Evolutionary conservation across 768 basidiomycete genomes (phyloP), one percentile per base, ranked within the genome.

Genomic region (Tylopilus cervinicoccineus): DNA sequence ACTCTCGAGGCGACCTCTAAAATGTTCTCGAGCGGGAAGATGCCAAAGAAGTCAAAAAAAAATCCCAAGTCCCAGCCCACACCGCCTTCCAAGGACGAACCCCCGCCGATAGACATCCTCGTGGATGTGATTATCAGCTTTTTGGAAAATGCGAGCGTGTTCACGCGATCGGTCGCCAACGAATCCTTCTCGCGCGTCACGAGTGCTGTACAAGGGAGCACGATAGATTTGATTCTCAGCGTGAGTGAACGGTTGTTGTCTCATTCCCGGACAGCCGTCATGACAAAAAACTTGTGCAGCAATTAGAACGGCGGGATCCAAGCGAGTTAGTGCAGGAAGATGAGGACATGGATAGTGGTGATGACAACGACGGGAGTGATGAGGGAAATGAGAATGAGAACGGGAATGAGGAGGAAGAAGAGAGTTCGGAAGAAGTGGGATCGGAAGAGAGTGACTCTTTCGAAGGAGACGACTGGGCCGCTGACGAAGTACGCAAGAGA

Each of bases 121-220:
- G 83, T 94, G 28, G 93, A 97, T 62, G 77, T 78, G n/a, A 80
- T 97, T 42, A 89, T 99, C 40, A 91, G 91, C 6, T 86, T 89
- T 61, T 69, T 99, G 31, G 93, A 97, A 63, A 80, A 86, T 49
- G 83, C 85, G 3, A 87, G 84, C 5, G 79, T 83, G 33, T 94
- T 87, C 64, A 76, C 88, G 69, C 83, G 92, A 27, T 79, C 82
- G 3, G 72, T 92, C 22, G 88, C 86, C 6, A 93, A 86, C 43
- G 80, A 88, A 56, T 83, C 82, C 6, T 94, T 97, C 61, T 77
- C 81, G 13, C 72, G 87, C 42, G 69, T 95, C 22, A 83, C 88
- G 20, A 73, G 78, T 16, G 73, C 76, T 5, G 81, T 86, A 29
- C 76, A 80, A 48, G 78, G 76, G 43, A 80, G 82, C 24, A 88